Evolutionary conservation across 2,329 filamentous ascomycete species (phyloP).

Genomic region (Botrytis deweyae): DNA sequence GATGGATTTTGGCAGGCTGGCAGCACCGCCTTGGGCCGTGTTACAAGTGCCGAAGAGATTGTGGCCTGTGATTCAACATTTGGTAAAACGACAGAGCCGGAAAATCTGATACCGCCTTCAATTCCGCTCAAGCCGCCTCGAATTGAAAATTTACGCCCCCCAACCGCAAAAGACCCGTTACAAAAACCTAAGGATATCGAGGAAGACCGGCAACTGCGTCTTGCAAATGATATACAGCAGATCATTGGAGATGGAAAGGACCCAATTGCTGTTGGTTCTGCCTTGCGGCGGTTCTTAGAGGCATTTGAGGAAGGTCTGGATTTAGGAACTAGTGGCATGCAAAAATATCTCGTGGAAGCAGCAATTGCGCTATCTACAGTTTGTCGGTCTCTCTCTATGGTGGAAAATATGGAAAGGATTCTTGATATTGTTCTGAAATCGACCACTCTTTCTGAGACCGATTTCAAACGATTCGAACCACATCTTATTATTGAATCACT

Average conservation of each 20-base stretch:
- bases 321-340: conserved; percentile 22
- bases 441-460: conserved; percentile 27
- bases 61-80: neutral
- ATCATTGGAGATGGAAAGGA: conserved; percentile 26
- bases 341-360: conserved; percentile 25
- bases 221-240: conserved; percentile 30
- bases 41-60: neutral
- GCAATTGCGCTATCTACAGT: conserved; percentile 26
- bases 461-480: conserved; percentile 31
- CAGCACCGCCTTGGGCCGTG: neutral
- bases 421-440: conserved; percentile 28
- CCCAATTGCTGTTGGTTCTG: conserved; percentile 25
- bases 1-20: conserved; percentile 16
- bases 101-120: neutral
- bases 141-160: neutral
- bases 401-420: conserved; percentile 28
- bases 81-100: neutral
- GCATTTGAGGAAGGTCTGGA: conserved; percentile 31
- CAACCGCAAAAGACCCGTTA: neutral
- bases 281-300: conserved; percentile 30
- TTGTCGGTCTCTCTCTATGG: conserved; percentile 22
- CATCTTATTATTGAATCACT: conserved; percentile 27
- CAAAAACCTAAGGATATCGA: neutral
- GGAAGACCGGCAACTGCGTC: conserved; percentile 26
- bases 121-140: conserved; percentile 5